Base-by-base conservation (phyloP, 805 yeast species). In the Cyberlindnera xylosilytica region DNA sequence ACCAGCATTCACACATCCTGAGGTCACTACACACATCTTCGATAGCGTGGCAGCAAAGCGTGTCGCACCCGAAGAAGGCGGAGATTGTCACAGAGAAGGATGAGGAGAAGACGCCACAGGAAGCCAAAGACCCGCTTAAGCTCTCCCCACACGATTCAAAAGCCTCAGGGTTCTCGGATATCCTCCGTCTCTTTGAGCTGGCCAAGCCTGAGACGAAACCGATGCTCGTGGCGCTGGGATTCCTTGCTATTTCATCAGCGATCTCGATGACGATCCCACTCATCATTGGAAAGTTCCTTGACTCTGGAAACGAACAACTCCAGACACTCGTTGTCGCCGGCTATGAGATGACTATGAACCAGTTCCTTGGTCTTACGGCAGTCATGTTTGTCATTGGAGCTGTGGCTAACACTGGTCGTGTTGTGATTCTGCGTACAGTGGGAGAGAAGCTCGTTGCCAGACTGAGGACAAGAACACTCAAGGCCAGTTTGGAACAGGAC, bases 371-470 rank as follows among this genome's bases (percentile, higher is more conserved):
- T 1, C 79, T 76, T 0, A 64, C 87, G 35, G 78, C 78, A 12
- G 72, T 71, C 2, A 65, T 89, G 2, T 88, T 91, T 56, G 56
- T 79, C 0, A 54, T 80, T 10, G 97, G 97, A 2, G 84, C 95
- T 1, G 36, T 74, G 13, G 87, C 96, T 7, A 87, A 90, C 56
- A 83, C 81, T 54, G 89, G 90, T 8, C 74, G 98, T 52, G 76
- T 85, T n/a, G 73, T 84, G 30, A 64, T 87, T 12, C 67, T 91
- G 57, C 76, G 90, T 50, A 70, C 81, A 2, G 85, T 86, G 11
- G 97, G 97, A 40, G 98, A 91, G 62, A 74, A 86, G 48, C 69
- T 91, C 28, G 95, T 90, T 47, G 91, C 96, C 8, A 74, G 93
- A 45, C 65, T 91, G 49, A 74, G 98, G 54, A 73, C 91, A 9